Evolutionary conservation across 1,284 basidiomycete genomes (phyloP), one percentile per base, ranked within the genome.

Genomic region (Malassezia yamatoensis): DNA sequence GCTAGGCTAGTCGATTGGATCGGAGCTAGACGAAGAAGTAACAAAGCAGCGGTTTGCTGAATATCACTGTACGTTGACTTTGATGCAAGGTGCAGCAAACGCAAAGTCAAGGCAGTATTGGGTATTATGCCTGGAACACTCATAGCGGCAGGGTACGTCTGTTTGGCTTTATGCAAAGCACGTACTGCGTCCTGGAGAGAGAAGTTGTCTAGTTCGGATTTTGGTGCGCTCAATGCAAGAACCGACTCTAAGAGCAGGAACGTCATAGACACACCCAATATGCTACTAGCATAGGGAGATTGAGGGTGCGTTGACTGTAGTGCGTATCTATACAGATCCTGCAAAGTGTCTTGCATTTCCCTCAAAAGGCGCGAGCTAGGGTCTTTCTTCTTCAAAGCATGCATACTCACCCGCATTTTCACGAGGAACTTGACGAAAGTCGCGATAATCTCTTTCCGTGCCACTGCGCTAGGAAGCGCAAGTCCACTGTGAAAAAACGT

Each of bases 51-150:
- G 5, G 57, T 52, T 11, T 51, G 35, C 52, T 69, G 68, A 10
- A 71, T 60, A 38, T 68, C 65, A n/a, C 61, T 59, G 47, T 64
- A 72, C 15, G 68, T 67, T 52, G 61, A 65, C 29, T 64, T 61
- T 13, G 64, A 20, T 55, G 58, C 68, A 62, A 35, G 61, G 44
- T 49, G 15, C 5, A 70, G 54, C 8, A 70, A 59, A 24, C 60
- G 51, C 39, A 54, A 49, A 43, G 67, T 63, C 34, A 72, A 56
- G 15, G 57, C 49, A 3, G 54, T 55, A 4, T 59, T 53, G 41
- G 64, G 58, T 18, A 60, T 41, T 10, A 58, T 32, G 47, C 65
- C 40, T 2, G 46, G 15, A 15, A 72, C 61, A 11, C 63, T 54
- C 24, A 64, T 65, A 11, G 58, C 47, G 18, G 59, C 59, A 9